These are phyloP conservation scores for Somion occarium DNA, from an alignment of 1,284 basidiomycete species.

Conservation along the genomic window DNA sequence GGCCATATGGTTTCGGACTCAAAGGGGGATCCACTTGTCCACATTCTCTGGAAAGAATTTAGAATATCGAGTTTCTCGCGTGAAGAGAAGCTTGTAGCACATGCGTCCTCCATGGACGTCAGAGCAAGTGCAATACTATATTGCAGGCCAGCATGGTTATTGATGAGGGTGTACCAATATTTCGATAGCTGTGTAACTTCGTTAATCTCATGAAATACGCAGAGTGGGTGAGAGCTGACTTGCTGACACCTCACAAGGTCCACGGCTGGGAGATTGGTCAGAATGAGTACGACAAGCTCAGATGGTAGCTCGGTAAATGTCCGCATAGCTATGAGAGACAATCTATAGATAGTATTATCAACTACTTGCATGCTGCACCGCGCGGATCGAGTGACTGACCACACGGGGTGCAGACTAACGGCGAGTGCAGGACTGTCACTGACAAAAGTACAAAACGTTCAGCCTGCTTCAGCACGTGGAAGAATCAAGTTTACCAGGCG, in stretches of 20 bases:
- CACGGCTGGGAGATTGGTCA: not conserved
- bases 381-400: too few species aligned
- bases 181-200: not conserved
- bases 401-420: too few species aligned
- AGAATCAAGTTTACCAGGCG: too few species aligned
- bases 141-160: not conserved
- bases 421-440: too few species aligned
- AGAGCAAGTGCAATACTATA: not conserved
- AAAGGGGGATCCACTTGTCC: not conserved
- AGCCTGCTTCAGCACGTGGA: too few species aligned
- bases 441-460: too few species aligned
- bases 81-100: not conserved
- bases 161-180: not conserved
- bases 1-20: not conserved
- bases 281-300: not conserved
- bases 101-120: not conserved
- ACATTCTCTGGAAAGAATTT: not conserved
- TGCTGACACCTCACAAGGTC: not conserved
- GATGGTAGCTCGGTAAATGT: not conserved
- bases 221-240: not conserved
- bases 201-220: not conserved
- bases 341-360: too few species aligned
- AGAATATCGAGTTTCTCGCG: not conserved
- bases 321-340: not conserved
- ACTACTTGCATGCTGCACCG: too few species aligned